These are phyloP conservation scores for Leccinum rimulosum DNA, from an alignment of 768 basidiomycete genomes.

Conservation along the genomic window DNA sequence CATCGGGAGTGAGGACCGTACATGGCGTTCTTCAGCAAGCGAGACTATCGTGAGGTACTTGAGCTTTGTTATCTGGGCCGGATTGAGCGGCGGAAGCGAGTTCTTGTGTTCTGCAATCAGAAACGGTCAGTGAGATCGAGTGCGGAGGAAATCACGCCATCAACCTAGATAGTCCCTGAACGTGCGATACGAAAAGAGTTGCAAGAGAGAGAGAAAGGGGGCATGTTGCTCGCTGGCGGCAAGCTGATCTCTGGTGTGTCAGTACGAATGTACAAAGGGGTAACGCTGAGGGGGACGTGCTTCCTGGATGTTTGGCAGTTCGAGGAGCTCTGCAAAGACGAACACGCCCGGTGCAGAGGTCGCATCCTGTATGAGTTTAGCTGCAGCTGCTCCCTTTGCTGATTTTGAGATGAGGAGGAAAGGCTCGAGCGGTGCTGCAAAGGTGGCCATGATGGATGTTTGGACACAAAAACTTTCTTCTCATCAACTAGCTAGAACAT, in stretches of 20 bases:
- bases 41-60: constrained; percentile 92
- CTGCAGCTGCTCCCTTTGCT: constrained; percentile 88
- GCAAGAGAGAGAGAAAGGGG: constrained; percentile 61
- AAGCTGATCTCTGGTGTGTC: constrained; percentile 48
- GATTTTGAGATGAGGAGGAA: constrained; percentile 91
- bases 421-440: constrained; percentile 75
- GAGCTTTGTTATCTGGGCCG: constrained; percentile 78
- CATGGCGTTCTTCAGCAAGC: constrained; percentile 73
- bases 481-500: constrained; percentile 3
- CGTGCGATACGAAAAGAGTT: constrained; percentile 89
- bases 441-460: constrained; percentile 41
- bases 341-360: constrained; percentile 89
- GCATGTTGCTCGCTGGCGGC: constrained; percentile 59
- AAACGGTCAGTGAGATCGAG: constrained; percentile 2
- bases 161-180: constrained; percentile 79
- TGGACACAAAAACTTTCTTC: constrained; percentile 6
- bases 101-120: constrained; percentile 57
- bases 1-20: constrained; percentile 36
- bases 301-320: constrained; percentile 80
- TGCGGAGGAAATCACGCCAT: constrained; percentile 11
- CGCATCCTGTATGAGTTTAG: constrained; percentile 83
- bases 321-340: constrained; percentile 87
- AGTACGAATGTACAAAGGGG: constrained; percentile 1
- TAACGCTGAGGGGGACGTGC: constrained; percentile 39
- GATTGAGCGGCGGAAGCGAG: constrained; percentile 62